Evolutionary conservation across 495 filamentous ascomycete species (phyloP).

Genomic region (Neurospora sp.): DNA sequence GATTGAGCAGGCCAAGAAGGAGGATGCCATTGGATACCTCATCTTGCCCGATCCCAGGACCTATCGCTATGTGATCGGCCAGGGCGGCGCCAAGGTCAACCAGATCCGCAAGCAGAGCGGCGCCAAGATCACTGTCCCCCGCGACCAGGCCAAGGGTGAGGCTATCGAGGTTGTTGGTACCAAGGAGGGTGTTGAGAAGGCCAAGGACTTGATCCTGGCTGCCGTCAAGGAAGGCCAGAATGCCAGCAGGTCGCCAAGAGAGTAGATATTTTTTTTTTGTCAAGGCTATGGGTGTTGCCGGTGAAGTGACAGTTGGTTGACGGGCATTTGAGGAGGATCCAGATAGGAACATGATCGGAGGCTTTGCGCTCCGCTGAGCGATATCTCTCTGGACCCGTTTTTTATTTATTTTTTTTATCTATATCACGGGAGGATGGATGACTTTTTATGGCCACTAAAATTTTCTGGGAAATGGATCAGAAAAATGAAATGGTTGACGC

Average conservation of each 20-base stretch:
- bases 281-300: not conserved
- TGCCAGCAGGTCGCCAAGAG: constrained; percentile 3
- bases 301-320: not conserved
- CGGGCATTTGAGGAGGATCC: not conserved
- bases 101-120: constrained; percentile 83
- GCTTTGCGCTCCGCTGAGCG: not conserved
- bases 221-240: constrained; percentile 51
- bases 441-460: not conserved
- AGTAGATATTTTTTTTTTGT: not conserved
- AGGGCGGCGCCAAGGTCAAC: constrained; percentile 83
- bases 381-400: not conserved
- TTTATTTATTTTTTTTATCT: not conserved
- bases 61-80: constrained; percentile 84
- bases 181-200: constrained; percentile 73
- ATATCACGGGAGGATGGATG: not conserved
- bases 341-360: not conserved
- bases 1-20: constrained; percentile 59
- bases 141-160: constrained; percentile 64
- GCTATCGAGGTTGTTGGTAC: constrained; percentile 81
- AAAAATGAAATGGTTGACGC: not conserved
- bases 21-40: constrained; percentile 71
- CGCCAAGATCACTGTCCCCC: constrained; percentile 84
- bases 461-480: not conserved
- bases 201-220: constrained; percentile 78
- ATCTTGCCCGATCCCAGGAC: constrained; percentile 80